Percentiles rank a stretch among this genome's conserved stretches.
Conservation (phyloP, 1,139 yeast species). For the Protomyces gravidus region DNA sequence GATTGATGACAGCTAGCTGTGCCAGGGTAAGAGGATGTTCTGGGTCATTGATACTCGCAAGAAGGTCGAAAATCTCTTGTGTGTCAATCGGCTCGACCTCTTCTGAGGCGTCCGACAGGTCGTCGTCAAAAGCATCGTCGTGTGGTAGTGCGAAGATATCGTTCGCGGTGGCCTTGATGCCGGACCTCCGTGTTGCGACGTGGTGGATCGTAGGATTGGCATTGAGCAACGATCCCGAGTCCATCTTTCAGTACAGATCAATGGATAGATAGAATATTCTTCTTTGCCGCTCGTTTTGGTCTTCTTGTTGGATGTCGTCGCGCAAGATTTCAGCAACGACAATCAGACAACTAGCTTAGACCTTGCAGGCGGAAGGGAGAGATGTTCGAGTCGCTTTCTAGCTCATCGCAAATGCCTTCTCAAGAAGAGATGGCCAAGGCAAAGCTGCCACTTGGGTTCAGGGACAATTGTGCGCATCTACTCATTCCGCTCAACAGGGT, state of each 20-base stretch:
- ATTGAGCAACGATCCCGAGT: conserved; percentile 15
- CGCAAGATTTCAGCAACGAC: not conserved
- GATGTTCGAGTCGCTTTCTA: conserved; percentile 19
- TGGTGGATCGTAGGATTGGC: conserved; percentile 26
- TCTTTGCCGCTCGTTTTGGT: not conserved
- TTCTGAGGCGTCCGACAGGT: conserved; percentile 39
- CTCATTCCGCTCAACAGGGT: conserved; percentile 58
- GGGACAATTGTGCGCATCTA: conserved; percentile 81
- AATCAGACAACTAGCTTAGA: not conserved
- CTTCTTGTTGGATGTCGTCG: too few relatives aligned
- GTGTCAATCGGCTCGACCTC: conserved; percentile 68
- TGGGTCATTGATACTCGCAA: conserved; percentile 89
- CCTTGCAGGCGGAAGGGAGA: too few relatives aligned
- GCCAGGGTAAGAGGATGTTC: conserved; percentile 96
- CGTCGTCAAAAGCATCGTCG: not conserved
- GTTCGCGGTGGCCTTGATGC: not conserved
- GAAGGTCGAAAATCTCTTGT: conserved; percentile 68
- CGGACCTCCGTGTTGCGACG: conserved; percentile 7
- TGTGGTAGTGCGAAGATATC: not conserved
- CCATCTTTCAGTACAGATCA: too few relatives aligned
- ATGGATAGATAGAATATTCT: too few relatives aligned
- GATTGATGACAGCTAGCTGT: conserved; percentile 87
- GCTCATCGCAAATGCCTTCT: conserved; percentile 10
- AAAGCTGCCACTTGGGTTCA: conserved; percentile 73
- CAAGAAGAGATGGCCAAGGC: conserved; percentile 74